Conservation (phyloP, 2,329 filamentous ascomycete species). For the Helotiales sp. region DNA sequence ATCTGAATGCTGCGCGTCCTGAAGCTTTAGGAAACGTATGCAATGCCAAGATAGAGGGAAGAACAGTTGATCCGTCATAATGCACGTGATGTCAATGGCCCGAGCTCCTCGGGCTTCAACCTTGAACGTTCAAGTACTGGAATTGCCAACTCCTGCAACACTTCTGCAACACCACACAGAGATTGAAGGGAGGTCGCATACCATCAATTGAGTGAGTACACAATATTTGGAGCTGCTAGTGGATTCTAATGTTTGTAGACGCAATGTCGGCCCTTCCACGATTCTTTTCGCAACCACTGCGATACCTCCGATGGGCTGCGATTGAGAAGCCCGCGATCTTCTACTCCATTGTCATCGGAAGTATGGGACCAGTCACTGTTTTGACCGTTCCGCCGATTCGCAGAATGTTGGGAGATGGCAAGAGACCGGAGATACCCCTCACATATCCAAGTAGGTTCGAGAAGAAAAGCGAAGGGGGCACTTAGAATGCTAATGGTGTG, state of each 20-base stretch:
- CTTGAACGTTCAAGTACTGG: slow-evolving; percentile 18
- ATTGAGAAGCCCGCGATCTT: slow-evolving; percentile 91
- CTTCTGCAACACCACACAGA: slow-evolving; percentile 22
- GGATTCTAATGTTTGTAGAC: slow-evolving; percentile 36
- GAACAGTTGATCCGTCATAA: slow-evolving; percentile 17
- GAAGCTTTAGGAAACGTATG: slow-evolving; percentile 46
- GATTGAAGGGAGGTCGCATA: slow-evolving; percentile 18
- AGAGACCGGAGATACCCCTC: slow-evolving; percentile 74
- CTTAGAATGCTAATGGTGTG: slow-evolving; percentile 31
- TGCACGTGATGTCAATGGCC: slow-evolving; percentile 29
- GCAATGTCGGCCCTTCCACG: slow-evolving; percentile 70
- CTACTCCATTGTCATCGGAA: slow-evolving; percentile 80
- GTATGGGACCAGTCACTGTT: slow-evolving; percentile 72
- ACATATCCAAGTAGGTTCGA: slow-evolving; percentile 85
- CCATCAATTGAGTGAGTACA: slow-evolving; percentile 45
- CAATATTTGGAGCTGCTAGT: not conserved
- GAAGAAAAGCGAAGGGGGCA: not conserved
- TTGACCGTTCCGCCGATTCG: slow-evolving; percentile 76
- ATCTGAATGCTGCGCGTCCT: slow-evolving; percentile 30
- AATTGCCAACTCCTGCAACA: slow-evolving; percentile 21
- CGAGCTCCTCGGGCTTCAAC: slow-evolving; percentile 27
- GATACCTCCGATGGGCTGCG: slow-evolving; percentile 86
- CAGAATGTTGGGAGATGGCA: slow-evolving; percentile 72
- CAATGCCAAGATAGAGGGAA: slow-evolving; percentile 39
- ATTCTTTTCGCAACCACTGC: slow-evolving; percentile 85